phyloP scores from a whole-genome alignment of 768 basidiomycete genomes.

The Tylopilus cervinicoccineus region DNA sequence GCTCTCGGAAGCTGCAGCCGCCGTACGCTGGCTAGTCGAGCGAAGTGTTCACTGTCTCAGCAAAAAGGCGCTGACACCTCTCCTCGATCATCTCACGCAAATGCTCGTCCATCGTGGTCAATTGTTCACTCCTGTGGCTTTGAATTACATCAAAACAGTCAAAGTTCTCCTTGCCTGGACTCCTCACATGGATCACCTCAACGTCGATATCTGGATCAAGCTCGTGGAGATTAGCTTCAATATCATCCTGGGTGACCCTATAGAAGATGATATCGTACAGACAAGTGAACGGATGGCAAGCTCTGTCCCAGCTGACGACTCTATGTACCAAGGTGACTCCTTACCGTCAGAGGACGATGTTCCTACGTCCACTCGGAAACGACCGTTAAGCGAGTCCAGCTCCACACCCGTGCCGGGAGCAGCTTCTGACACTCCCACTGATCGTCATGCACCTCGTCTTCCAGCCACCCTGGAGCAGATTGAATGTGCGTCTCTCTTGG shows the following conservation, averaged over 20 bases:
- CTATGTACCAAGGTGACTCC: slow-evolving; percentile 34
- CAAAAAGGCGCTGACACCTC: slow-evolving; percentile 47
- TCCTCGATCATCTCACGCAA: slow-evolving; percentile 64
- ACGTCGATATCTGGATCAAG: slow-evolving; percentile 58
- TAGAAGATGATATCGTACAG: slow-evolving; percentile 30
- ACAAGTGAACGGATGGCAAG: slow-evolving; percentile 22
- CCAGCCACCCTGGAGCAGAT: slow-evolving; percentile 55
- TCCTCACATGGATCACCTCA: slow-evolving; percentile 79
- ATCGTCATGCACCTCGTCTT: slow-evolving; percentile 23
- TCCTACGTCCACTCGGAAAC: slow-evolving; percentile 32
- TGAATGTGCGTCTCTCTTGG: slow-evolving; percentile 65
- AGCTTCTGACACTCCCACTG: slow-evolving; percentile 17
- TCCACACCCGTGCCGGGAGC: slow-evolving; percentile 18
- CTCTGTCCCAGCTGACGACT: slow-evolving; percentile 13
- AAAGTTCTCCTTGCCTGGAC: slow-evolving; percentile 56
- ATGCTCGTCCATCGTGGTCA: slow-evolving; percentile 50
- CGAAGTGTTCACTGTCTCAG: slow-evolving; percentile 53
- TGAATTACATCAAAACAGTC: slow-evolving; percentile 81
- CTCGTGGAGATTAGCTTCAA: slow-evolving; percentile 75
- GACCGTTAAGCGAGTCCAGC: slow-evolving; percentile 21
- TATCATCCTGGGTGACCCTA: slow-evolving; percentile 61
- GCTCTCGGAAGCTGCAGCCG: slow-evolving; percentile 60
- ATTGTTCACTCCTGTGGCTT: slow-evolving; percentile 60
- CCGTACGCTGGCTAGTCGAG: slow-evolving; percentile 73
- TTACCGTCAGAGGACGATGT: slow-evolving; percentile 28